Conservation (phyloP, 2,329 filamentous ascomycete species). For the Hysterium pulicare region DNA sequence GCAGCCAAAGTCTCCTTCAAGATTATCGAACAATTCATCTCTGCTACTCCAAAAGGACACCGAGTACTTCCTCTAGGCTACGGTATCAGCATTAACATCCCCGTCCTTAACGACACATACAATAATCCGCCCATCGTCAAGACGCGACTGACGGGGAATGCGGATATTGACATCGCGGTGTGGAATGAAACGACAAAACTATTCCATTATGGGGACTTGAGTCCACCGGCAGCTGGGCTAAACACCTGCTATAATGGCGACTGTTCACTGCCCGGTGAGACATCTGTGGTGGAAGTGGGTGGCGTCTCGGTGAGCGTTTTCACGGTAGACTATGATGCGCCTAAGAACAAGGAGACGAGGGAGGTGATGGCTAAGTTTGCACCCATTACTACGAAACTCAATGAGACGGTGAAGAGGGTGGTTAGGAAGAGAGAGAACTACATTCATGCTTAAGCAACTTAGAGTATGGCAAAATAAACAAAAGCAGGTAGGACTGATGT, state of each 20-base stretch:
- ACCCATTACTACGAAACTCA: neutral
- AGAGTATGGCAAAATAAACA: too few relatives aligned
- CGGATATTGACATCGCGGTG: slow-evolving; percentile 43
- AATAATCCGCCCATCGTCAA: slow-evolving; percentile 43
- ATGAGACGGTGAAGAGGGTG: neutral
- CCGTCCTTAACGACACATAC: slow-evolving; percentile 43
- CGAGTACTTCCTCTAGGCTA: slow-evolving; percentile 46
- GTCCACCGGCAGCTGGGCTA: slow-evolving; percentile 48
- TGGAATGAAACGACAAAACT: slow-evolving; percentile 40
- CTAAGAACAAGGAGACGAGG: slow-evolving; percentile 18
- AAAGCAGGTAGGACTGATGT: too few relatives aligned
- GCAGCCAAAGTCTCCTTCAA: slow-evolving; percentile 41
- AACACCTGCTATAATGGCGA: slow-evolving; percentile 51
- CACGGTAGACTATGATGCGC: slow-evolving; percentile 50
- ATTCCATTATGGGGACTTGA: slow-evolving; percentile 50
- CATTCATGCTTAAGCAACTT: neutral
- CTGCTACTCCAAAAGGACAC: slow-evolving; percentile 24
- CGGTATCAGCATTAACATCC: slow-evolving; percentile 48
- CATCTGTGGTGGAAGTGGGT: slow-evolving; percentile 41
- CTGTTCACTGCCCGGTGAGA: slow-evolving; percentile 48
- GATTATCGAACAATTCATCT: slow-evolving; percentile 42
- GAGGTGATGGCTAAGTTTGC: slow-evolving; percentile 7
- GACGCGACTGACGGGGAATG: slow-evolving; percentile 48
- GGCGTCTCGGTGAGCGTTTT: slow-evolving; percentile 44
- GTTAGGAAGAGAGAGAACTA: neutral